Percentiles rank a stretch among this genome's conserved stretches.
phyloP scores from a whole-genome alignment of 78 protist species.

The slime mould (Dictyostelium discoideum) region DNA sequence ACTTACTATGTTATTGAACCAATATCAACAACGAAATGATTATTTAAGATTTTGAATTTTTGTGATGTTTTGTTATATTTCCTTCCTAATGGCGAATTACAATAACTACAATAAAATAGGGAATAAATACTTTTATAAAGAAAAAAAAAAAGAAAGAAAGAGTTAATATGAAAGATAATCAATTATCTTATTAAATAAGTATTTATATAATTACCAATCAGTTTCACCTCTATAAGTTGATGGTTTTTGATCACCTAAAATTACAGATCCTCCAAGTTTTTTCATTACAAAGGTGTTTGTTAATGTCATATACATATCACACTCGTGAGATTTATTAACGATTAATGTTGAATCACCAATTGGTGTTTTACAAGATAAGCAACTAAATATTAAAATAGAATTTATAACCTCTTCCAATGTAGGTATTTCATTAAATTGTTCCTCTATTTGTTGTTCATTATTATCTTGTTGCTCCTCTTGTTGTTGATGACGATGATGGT shows the following conservation, averaged over 20 bases:
- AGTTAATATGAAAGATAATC: neutral
- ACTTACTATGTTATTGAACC: neutral
- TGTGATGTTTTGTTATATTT: neutral
- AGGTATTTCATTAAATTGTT: neutral
- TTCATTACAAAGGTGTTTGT: neutral
- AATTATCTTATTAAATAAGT: no score
- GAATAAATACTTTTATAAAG: neutral
- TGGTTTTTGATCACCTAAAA: neutral
- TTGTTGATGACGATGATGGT: neutral
- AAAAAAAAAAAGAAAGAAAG: neutral
- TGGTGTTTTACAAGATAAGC: neutral
- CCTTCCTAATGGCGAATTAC: neutral
- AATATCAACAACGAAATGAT: neutral
- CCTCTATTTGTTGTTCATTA: neutral
- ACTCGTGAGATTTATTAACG: neutral
- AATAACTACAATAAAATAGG: neutral
- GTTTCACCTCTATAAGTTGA: neutral
- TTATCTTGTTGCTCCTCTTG: neutral
- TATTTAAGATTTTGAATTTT: neutral
- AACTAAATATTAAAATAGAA: neutral
- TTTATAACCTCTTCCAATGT: neutral
- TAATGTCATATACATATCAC: neutral
- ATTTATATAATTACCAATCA: neutral
- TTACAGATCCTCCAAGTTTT: neutral
- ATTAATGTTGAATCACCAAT: constrained; percentile 7